phyloP scores from a whole-genome alignment of 148 eudicot genomes.

The Oxyria digyna region DNA sequence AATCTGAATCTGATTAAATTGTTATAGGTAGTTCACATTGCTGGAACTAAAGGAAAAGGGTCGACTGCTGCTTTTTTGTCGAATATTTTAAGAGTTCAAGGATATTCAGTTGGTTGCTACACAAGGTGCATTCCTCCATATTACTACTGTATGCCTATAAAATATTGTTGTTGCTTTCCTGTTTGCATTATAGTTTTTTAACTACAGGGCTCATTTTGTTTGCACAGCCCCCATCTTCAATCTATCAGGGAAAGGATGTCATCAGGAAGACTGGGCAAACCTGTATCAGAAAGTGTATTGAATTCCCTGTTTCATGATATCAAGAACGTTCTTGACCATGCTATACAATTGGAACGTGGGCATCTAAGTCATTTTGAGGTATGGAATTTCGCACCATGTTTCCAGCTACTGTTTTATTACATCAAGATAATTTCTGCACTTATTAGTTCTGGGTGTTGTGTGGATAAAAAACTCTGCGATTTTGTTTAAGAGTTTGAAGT shows the following conservation, averaged over 20 bases:
- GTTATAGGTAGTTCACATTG: constrained; percentile 69
- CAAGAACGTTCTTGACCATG: constrained; percentile 45
- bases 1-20: background rate
- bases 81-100: constrained; percentile 71
- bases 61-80: constrained; percentile 89
- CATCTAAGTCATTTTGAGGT: constrained; percentile 91
- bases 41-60: constrained; percentile 98
- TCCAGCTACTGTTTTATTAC: background rate
- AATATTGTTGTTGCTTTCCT: background rate
- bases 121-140: constrained; percentile 39
- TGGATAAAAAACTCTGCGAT: background rate
- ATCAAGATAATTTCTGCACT: background rate
- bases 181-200: background rate
- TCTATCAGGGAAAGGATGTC: constrained; percentile 84
- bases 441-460: constrained; percentile 1
- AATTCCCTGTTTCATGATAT: constrained; percentile 37
- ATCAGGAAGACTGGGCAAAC: constrained; percentile 51
- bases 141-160: background rate
- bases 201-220: constrained; percentile 14
- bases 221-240: constrained; percentile 77
- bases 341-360: constrained; percentile 54
- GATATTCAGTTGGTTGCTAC: constrained; percentile 89
- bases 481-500: background rate
- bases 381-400: constrained; percentile 12
- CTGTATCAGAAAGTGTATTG: constrained; percentile 46